Percentiles rank a stretch among this genome's conserved stretches.
Evolutionary conservation across 306 rosid genomes (phyloP).

Genomic region (Vigna trinervia): DNA sequence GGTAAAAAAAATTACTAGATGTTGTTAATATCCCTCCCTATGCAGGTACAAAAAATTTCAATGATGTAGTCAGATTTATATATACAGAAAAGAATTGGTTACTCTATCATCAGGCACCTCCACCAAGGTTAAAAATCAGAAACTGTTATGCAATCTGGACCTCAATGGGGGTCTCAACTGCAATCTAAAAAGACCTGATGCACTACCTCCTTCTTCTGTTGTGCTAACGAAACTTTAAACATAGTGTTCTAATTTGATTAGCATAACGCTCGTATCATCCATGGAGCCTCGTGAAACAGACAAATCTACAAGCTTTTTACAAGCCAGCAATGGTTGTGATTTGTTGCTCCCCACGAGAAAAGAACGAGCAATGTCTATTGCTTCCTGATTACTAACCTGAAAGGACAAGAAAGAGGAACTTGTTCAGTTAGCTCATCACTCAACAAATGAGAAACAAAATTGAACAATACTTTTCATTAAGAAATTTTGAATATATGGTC

Average conservation of each 20-base stretch:
- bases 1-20: neutral
- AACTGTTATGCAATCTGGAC: neutral
- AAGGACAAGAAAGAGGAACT: conserved; percentile 30
- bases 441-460: neutral
- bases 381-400: conserved; percentile 92
- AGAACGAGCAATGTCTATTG: conserved; percentile 79
- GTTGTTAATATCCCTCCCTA: conserved; percentile 40
- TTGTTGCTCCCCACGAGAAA: conserved; percentile 55
- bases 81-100: conserved; percentile 56
- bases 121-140: neutral
- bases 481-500: neutral
- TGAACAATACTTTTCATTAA: neutral
- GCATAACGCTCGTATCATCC: conserved; percentile 88
- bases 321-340: conserved; percentile 67
- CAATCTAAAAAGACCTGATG: neutral
- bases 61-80: conserved; percentile 40
- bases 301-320: conserved; percentile 81
- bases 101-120: conserved; percentile 38
- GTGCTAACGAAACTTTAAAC: conserved; percentile 44
- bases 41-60: conserved; percentile 39
- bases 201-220: conserved; percentile 29
- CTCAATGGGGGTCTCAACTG: neutral
- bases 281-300: conserved; percentile 77
- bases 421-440: conserved; percentile 11
- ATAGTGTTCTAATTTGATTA: conserved; percentile 64